phyloP scores from a whole-genome alignment of 306 rosid genomes.

The Amphicarpaea edgeworthii region DNA sequence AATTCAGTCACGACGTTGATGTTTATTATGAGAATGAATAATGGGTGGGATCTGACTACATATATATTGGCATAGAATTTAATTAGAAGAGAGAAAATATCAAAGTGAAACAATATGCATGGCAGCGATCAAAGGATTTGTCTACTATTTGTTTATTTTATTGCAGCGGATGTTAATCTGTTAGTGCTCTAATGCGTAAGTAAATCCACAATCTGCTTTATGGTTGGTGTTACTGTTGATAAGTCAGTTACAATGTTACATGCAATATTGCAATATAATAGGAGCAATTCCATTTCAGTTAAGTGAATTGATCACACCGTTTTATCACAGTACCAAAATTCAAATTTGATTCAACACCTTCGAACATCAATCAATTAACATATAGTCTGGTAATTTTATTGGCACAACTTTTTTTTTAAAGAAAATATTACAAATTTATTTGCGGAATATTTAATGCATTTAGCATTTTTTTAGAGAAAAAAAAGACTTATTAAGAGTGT shows the following conservation, averaged over 20 bases:
- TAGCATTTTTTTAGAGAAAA: neutral
- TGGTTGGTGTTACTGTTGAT: slow-evolving; percentile 62
- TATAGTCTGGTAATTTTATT: neutral
- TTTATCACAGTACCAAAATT: slow-evolving; percentile 7
- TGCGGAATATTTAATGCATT: neutral
- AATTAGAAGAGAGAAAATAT: slow-evolving; percentile 35
- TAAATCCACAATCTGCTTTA: slow-evolving; percentile 49
- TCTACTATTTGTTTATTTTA: neutral
- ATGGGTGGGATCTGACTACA: slow-evolving; percentile 80
- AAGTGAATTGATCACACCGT: slow-evolving; percentile 38
- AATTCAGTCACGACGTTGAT: slow-evolving; percentile 55
- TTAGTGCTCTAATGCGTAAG: slow-evolving; percentile 59
- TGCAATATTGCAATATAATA: slow-evolving; percentile 61
- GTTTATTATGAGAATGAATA: slow-evolving; percentile 9
- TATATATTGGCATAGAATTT: slow-evolving; percentile 50
- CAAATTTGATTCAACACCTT: neutral
- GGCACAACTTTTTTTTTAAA: neutral
- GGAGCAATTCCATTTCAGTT: slow-evolving; percentile 76
- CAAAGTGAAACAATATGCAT: slow-evolving; percentile 43
- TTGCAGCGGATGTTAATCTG: slow-evolving; percentile 19
- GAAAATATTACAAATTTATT: neutral
- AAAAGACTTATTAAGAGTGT: too few relatives aligned
- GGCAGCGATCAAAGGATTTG: slow-evolving; percentile 25
- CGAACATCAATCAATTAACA: neutral
- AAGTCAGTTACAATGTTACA: slow-evolving; percentile 58